A percentile compares a stretch with the other conserved stretches of the same genome.
phyloP scores from a whole-genome alignment of 768 basidiomycete species.

The Leccinum truebloodii region DNA sequence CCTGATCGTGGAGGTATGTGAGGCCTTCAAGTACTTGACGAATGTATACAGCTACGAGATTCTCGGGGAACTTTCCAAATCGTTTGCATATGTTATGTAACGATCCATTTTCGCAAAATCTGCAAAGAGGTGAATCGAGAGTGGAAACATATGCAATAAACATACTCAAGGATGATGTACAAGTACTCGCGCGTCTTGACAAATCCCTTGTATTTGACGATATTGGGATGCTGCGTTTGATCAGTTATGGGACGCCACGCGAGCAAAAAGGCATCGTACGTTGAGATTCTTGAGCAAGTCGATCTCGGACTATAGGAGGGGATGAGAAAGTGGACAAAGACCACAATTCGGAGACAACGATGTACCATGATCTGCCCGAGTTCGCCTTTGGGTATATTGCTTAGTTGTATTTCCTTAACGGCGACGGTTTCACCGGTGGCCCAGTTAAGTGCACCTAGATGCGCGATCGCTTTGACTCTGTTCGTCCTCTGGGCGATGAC shows the following conservation, averaged over 20 bases:
- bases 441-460: constrained; percentile 84
- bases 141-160: constrained; percentile 8
- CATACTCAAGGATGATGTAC: constrained; percentile 95
- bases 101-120: constrained; percentile 98
- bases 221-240: constrained; percentile 79
- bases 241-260: constrained; percentile 13
- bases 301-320: constrained; percentile 77
- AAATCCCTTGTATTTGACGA: constrained; percentile 99
- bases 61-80: constrained; percentile 98
- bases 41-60: constrained; percentile 94
- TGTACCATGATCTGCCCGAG: constrained; percentile 95
- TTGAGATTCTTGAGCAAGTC: constrained; percentile 96
- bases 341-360: constrained; percentile 1
- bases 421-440: constrained; percentile 98
- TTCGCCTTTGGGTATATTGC: constrained; percentile 91
- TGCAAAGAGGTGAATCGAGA: constrained; percentile 15
- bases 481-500: constrained; percentile 32
- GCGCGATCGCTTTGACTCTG: constrained; percentile 68
- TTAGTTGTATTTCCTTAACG: constrained; percentile 95
- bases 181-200: constrained; percentile 92
- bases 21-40: constrained; percentile 95
- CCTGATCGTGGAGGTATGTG: constrained; percentile 97
- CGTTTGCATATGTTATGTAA: constrained; percentile 93
- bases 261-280: constrained; percentile 44
- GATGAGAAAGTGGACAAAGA: constrained; percentile 10